Conservation (phyloP, 2,329 filamentous ascomycete genomes). For the Diaporthe nobilis region DNA sequence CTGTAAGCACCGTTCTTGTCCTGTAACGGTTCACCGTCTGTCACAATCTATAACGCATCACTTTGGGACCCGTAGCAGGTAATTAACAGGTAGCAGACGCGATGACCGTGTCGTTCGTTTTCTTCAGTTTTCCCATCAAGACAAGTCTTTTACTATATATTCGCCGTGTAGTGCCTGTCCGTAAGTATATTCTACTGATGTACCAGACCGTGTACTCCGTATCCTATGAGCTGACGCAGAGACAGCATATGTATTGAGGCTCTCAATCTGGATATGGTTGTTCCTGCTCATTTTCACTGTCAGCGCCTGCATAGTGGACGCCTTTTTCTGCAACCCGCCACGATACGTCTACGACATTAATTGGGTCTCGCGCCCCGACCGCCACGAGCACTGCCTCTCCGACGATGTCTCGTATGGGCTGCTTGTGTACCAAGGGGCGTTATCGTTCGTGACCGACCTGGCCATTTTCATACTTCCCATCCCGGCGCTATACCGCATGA, state of each 20-base stretch:
- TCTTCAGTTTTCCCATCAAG: not conserved
- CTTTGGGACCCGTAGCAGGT: not conserved
- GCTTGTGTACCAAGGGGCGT: not conserved
- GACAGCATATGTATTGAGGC: not conserved
- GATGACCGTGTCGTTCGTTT: not conserved
- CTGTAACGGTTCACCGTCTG: too few relatives aligned
- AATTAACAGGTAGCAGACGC: not conserved
- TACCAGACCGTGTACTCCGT: too few relatives aligned
- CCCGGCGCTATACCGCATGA: not conserved
- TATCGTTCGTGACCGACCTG: slow-evolving; percentile 5
- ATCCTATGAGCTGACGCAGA: not conserved
- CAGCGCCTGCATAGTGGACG: slow-evolving; percentile 1
- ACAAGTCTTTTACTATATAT: not conserved
- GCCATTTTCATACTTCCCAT: slow-evolving; percentile 1
- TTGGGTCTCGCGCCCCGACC: slow-evolving; percentile 4
- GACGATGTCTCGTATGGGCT: not conserved
- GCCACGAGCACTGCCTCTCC: not conserved
- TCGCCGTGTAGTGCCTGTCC: not conserved
- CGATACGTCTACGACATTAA: not conserved
- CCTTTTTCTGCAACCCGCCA: slow-evolving; percentile 22
- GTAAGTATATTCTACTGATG: not conserved
- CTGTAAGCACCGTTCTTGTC: not conserved
- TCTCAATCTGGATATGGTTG: not conserved
- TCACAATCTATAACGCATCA: not conserved
- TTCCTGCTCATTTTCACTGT: slow-evolving; percentile 1